phyloP scores from a whole-genome alignment of 148 eudicot genomes.

The Limonium bicolor region DNA sequence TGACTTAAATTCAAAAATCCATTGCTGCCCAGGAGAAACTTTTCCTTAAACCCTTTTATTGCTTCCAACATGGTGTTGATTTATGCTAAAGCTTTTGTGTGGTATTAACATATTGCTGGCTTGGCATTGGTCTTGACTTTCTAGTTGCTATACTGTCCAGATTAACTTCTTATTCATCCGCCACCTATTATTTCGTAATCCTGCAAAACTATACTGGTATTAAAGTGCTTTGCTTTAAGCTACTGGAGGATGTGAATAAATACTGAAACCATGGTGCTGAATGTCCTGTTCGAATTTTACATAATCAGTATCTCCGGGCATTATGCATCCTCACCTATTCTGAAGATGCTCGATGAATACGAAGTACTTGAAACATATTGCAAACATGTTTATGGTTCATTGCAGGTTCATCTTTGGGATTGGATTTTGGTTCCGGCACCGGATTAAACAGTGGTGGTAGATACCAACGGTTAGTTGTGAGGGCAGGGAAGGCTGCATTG shows the following conservation, averaged over 20 bases:
- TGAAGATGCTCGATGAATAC: not conserved
- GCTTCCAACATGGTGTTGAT: too few species aligned
- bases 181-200: too few species aligned
- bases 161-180: too few species aligned
- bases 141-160: too few species aligned
- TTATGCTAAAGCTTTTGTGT: too few species aligned
- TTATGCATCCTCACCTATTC: not conserved
- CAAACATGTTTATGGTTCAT: not conserved
- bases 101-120: too few species aligned
- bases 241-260: not conserved
- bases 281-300: too few species aligned
- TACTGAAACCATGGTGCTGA: not conserved
- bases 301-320: not conserved
- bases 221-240: not conserved
- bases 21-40: too few species aligned
- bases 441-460: slow-evolving; percentile 18
- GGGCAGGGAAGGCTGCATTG: slow-evolving; percentile 44
- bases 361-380: not conserved
- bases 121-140: too few species aligned
- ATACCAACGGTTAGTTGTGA: slow-evolving; percentile 49
- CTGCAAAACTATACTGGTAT: too few species aligned
- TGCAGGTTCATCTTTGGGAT: slow-evolving; percentile 58
- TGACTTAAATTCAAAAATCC: too few species aligned
- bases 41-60: too few species aligned
- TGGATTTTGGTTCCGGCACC: slow-evolving; percentile 23